Percentiles rank a stretch among this genome's conserved stretches.
phyloP scores from a whole-genome alignment of 495 filamentous ascomycete genomes.

The Penicillium maclennaniae region DNA sequence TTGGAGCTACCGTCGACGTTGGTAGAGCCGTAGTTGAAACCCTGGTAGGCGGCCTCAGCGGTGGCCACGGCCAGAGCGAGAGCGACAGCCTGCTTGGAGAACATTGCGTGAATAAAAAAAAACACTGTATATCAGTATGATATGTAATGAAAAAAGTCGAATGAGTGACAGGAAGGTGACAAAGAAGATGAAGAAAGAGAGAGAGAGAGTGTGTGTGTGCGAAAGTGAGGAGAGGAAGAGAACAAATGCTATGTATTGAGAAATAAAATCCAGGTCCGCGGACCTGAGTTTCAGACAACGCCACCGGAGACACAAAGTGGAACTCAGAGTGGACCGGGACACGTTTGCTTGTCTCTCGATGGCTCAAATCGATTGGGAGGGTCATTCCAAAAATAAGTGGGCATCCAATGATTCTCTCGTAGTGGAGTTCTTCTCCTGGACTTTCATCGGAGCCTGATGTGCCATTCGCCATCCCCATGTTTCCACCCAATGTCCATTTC shows the following conservation, averaged over 20 bases:
- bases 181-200: constrained; percentile 3
- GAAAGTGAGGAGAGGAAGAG: constrained; percentile 4
- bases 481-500: background rate
- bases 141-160: constrained; percentile 9
- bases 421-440: background rate
- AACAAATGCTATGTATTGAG: constrained; percentile 1
- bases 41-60: constrained; percentile 52
- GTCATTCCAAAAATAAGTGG: constrained; percentile 12
- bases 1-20: constrained; percentile 60
- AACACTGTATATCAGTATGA: constrained; percentile 3
- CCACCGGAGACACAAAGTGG: constrained; percentile 18
- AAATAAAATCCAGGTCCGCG: constrained; percentile 2
- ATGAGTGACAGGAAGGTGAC: constrained; percentile 6
- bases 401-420: background rate
- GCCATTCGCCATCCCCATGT: constrained; percentile 1
- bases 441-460: background rate
- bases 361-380: background rate
- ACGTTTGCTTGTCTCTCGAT: constrained; percentile 20
- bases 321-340: constrained; percentile 11
- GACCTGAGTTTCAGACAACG: constrained; percentile 17
- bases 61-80: constrained; percentile 44
- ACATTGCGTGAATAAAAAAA: constrained; percentile 24
- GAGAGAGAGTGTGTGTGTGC: constrained; percentile 1
- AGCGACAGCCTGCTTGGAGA: constrained; percentile 37
- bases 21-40: constrained; percentile 80